Evolutionary conservation across 1,284 basidiomycete species (phyloP), one percentile per base, ranked within the genome.

Genomic region (Microbotryum saponariae): DNA sequence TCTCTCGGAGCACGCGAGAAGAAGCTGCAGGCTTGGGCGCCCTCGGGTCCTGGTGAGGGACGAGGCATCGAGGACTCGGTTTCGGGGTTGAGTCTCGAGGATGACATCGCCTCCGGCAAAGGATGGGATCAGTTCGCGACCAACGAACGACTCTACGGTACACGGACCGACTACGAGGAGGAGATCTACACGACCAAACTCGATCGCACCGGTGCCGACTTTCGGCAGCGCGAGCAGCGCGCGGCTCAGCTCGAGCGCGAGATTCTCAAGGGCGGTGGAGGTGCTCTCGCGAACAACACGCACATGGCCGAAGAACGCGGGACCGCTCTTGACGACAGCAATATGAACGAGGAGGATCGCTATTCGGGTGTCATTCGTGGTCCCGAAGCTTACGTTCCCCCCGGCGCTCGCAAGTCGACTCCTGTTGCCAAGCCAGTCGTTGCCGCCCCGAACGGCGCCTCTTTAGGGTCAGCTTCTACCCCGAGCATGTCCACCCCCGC

Each of bases 91-190:
- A 14, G 65, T 71, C 9, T 59, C 33, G 56, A 58, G 27, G 58
- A 65, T 29, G 65, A 87, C 56, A 14, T 23, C 23, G 49, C 56
- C 27, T 48, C 60, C 23, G 62, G 64, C n/a, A 60, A 53, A 37
- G 60, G 58, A 18, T 99, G 96, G 94, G 93, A 99, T 76, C 94
- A 98, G 77, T 99, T 99, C 72, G 87, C 87, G 48, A 89, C 81
- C 59, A 99, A 98, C 76, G 92, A 97, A 76, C 82, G 87, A 70
- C 80, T 91, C 64, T 97, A 97, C 74, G 96, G 96, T 21, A 85
- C 93, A 66, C 91, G 82, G 73, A 90, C 91, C 10, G 84, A 85
- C 72, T 99, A 91, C 75, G 86, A 97, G 72, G 94, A 99, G 77
- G 88, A 93, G 63, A 74, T 87, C 49, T 99, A 99, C 77, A 99